A percentile compares a stretch with the other conserved stretches of the same genome.
Evolutionary conservation across 805 yeast species (phyloP).

Genomic region (Pichia nakasei): DNA sequence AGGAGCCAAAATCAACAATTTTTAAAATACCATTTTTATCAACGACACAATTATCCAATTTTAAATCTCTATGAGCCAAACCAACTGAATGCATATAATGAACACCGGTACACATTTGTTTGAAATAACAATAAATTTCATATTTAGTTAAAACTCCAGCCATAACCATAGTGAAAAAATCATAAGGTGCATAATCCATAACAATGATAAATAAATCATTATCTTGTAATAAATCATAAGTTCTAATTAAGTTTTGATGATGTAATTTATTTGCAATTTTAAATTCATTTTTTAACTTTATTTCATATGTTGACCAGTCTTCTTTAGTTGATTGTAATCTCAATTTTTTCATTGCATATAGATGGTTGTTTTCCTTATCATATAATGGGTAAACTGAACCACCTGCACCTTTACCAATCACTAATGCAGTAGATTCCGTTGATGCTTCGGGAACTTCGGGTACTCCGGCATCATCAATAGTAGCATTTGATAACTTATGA

Average conservation of each 20-base stretch:
- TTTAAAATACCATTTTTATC: slow-evolving; percentile 66
- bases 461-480: no score
- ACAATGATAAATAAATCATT: slow-evolving; percentile 57
- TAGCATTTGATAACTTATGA: neutral
- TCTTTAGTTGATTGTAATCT: slow-evolving; percentile 57
- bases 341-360: slow-evolving; percentile 85
- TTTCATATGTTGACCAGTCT: slow-evolving; percentile 57
- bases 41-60: slow-evolving; percentile 90
- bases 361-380: slow-evolving; percentile 40
- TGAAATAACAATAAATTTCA: slow-evolving; percentile 75
- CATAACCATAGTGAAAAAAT: slow-evolving; percentile 91
- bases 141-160: slow-evolving; percentile 62
- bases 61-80: slow-evolving; percentile 86
- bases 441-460: slow-evolving; percentile 3
- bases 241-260: slow-evolving; percentile 74
- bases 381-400: slow-evolving; percentile 82
- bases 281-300: slow-evolving; percentile 76
- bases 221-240: slow-evolving; percentile 72
- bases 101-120: slow-evolving; percentile 72
- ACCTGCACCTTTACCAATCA: slow-evolving; percentile 81
- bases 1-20: slow-evolving; percentile 89
- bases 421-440: slow-evolving; percentile 8
- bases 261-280: slow-evolving; percentile 69
- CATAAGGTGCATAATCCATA: slow-evolving; percentile 90
- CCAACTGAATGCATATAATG: slow-evolving; percentile 71